phyloP scores from a whole-genome alignment of 331 rosid species.

The Malus hybrid region DNA sequence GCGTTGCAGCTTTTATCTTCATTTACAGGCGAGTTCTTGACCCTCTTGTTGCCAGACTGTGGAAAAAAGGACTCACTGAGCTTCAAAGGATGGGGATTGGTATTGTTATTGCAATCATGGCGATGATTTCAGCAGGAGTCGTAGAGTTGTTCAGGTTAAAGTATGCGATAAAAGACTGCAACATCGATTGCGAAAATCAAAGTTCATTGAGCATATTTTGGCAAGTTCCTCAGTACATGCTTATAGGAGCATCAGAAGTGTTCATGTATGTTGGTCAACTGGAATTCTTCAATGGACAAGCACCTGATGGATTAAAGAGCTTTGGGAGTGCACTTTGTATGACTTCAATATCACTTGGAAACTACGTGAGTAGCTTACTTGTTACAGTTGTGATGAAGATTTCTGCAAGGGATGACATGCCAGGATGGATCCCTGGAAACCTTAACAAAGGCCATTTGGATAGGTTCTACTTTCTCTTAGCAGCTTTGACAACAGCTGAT shows the following conservation, averaged over 20 bases:
- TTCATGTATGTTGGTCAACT: slow-evolving; percentile 85
- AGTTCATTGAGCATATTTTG: slow-evolving; percentile 63
- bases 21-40: slow-evolving; percentile 44
- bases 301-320: slow-evolving; percentile 80
- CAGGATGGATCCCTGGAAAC: slow-evolving; percentile 78
- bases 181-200: slow-evolving; percentile 17
- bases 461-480: slow-evolving; percentile 60
- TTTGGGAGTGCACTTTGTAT: slow-evolving; percentile 83
- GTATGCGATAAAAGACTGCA: slow-evolving; percentile 20
- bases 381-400: slow-evolving; percentile 69
- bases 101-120: slow-evolving; percentile 52
- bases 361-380: slow-evolving; percentile 62
- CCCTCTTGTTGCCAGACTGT: slow-evolving; percentile 28
- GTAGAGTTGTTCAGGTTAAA: slow-evolving; percentile 50
- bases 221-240: slow-evolving; percentile 67
- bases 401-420: slow-evolving; percentile 39
- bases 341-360: slow-evolving; percentile 80
- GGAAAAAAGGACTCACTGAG: slow-evolving; percentile 38
- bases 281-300: slow-evolving; percentile 67
- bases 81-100: slow-evolving; percentile 92
- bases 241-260: slow-evolving; percentile 76
- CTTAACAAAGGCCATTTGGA: slow-evolving; percentile 67
- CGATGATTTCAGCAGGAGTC: slow-evolving; percentile 64
- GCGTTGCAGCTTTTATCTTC: slow-evolving; percentile 66
- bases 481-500: slow-evolving; percentile 53